Conservation (phyloP, 371 early-diverging fungal genomes). For the Rozella allomycis region DNA sequence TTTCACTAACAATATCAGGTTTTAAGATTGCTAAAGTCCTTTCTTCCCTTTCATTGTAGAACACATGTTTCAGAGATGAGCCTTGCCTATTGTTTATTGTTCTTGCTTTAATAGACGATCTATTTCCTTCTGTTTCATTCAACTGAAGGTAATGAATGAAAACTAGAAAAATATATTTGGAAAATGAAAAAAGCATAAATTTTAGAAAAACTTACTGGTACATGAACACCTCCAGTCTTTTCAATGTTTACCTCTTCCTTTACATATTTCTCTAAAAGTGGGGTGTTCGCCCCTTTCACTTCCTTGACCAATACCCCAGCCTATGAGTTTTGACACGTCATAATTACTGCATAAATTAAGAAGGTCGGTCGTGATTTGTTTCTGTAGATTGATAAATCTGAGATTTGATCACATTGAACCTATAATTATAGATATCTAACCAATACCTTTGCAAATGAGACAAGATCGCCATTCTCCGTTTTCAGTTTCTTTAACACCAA, state of each 20-base stretch:
- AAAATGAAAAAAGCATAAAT: too few species aligned
- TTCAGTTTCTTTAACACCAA: slow-evolving; percentile 24
- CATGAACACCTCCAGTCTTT: slow-evolving; percentile 9
- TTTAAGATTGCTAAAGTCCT: too few species aligned
- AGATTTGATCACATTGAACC: slow-evolving; percentile 20
- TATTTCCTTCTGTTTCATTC: too few species aligned
- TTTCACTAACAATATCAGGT: too few species aligned
- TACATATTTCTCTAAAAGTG: slow-evolving; percentile 18
- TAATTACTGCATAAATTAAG: slow-evolving; percentile 18
- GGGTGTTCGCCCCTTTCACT: slow-evolving; percentile 27
- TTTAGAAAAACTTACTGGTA: slow-evolving; percentile 8
- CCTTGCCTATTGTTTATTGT: too few species aligned
- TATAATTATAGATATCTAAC: slow-evolving; percentile 1
- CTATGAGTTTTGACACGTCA: slow-evolving; percentile 3
- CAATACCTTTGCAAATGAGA: slow-evolving; percentile 13
- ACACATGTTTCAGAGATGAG: too few species aligned
- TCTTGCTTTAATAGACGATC: too few species aligned
- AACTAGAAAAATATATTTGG: too few species aligned
- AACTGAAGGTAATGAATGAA: too few species aligned
- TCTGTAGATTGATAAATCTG: slow-evolving; percentile 9
- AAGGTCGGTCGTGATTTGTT: slow-evolving; percentile 25
- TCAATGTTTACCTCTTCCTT: slow-evolving; percentile 21
- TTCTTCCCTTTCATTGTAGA: too few species aligned
- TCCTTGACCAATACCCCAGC: slow-evolving; percentile 16
- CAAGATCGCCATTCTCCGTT: slow-evolving; percentile 16